Evolutionary conservation across 257 asterid species (phyloP).

Genomic region (Solanum gandarillasii): DNA sequence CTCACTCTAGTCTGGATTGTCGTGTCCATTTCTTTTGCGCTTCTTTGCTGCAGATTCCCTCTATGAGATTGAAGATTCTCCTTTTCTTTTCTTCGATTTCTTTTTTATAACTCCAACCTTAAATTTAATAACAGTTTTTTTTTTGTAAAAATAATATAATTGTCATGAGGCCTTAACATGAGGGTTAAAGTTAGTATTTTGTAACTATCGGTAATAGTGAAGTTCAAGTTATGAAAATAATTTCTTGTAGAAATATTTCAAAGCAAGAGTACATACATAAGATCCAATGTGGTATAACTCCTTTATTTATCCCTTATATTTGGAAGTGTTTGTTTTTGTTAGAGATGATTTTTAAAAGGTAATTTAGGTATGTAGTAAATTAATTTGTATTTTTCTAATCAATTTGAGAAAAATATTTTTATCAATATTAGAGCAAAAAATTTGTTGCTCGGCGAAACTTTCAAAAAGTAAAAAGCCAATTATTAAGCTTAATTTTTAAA

Average conservation of each 20-base stretch:
- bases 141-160: background rate
- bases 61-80: background rate
- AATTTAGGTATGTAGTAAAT: background rate
- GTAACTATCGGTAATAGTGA: background rate
- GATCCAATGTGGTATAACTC: background rate
- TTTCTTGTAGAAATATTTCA: background rate
- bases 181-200: background rate
- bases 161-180: background rate
- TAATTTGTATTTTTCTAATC: background rate
- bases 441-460: background rate
- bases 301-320: too few species aligned
- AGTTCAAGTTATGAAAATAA: background rate
- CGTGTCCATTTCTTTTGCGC: background rate
- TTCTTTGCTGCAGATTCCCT: background rate
- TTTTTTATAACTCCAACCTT: background rate
- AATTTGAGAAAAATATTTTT: too few species aligned
- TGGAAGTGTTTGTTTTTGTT: too few species aligned
- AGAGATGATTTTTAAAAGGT: background rate
- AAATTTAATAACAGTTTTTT: background rate
- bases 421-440: background rate
- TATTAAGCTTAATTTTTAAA: background rate
- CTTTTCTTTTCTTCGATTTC: background rate
- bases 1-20: background rate
- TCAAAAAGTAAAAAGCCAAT: too few species aligned
- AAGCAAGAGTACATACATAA: background rate